phyloP scores from a whole-genome alignment of 23 red algal genomes.

The Gracilaria vermiculophylla region DNA sequence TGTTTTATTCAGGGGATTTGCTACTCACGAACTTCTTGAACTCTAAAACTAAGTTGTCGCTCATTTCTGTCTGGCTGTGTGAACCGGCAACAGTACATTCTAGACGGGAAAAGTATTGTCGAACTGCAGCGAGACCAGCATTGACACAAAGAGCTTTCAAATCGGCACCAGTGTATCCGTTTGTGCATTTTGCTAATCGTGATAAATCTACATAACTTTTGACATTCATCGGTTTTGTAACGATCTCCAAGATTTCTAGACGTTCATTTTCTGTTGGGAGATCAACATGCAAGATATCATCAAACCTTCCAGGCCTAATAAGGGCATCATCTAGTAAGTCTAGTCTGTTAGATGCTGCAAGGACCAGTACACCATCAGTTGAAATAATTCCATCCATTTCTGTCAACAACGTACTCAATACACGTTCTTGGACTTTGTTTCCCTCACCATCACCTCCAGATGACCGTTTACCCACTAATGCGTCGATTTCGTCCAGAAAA shows the following conservation, averaged over 20 bases:
- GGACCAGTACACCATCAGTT: conserved; percentile 54
- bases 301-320: conserved; percentile 88
- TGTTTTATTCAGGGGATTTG: no score
- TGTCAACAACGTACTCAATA: conserved; percentile 76
- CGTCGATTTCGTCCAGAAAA: conserved; percentile 98
- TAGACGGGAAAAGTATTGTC: no score
- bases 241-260: conserved; percentile 37
- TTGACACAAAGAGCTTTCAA: conserved; percentile 63
- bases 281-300: conserved; percentile 74
- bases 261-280: conserved; percentile 27
- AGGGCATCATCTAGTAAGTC: conserved; percentile 88
- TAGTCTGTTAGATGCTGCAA: conserved; percentile 80
- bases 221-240: conserved; percentile 4
- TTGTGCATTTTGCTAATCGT: neutral
- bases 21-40: no score
- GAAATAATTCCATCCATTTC: conserved; percentile 93
- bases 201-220: conserved; percentile 38
- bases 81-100: no score
- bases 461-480: conserved; percentile 57
- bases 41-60: no score
- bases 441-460: conserved; percentile 35
- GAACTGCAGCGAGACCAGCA: no score
- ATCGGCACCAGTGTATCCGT: conserved; percentile 47
- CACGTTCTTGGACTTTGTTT: conserved; percentile 65
- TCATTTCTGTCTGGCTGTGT: no score